A percentile compares a stretch with the other conserved stretches of the same genome.
Conservation (phyloP, 2,329 filamentous ascomycete genomes). For the Aspergillus luchuensis region DNA sequence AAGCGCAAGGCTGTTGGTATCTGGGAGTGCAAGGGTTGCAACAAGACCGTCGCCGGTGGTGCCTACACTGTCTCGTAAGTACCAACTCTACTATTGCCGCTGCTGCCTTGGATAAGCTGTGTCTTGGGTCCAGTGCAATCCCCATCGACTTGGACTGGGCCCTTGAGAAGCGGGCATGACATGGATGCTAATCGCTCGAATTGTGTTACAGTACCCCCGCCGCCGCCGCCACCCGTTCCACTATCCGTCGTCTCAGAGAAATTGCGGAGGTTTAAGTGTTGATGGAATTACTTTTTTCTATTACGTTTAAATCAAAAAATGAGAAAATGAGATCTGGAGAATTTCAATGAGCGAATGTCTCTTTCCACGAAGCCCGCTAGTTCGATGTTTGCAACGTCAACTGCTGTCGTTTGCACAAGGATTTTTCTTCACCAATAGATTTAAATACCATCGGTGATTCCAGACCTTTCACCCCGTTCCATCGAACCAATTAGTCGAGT, state of each 20-base stretch:
- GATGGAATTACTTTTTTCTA: slow-evolving; percentile 39
- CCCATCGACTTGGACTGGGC: not conserved
- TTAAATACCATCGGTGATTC: slow-evolving; percentile 24
- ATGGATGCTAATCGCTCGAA: slow-evolving; percentile 17
- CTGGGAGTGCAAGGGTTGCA: slow-evolving; percentile 95
- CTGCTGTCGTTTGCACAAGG: slow-evolving; percentile 13
- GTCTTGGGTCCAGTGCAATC: not conserved
- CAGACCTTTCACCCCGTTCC: slow-evolving; percentile 12
- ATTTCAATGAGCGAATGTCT: slow-evolving; percentile 26
- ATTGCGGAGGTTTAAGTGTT: slow-evolving; percentile 77
- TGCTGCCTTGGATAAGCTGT: not conserved
- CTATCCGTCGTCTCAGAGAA: slow-evolving; percentile 94
- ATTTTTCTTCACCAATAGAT: slow-evolving; percentile 21
- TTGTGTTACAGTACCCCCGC: slow-evolving; percentile 71
- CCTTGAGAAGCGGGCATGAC: slow-evolving; percentile 5
- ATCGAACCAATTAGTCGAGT: slow-evolving; percentile 9
- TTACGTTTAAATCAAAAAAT: slow-evolving; percentile 43
- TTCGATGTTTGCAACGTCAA: slow-evolving; percentile 25
- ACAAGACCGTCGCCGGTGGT: slow-evolving; percentile 90
- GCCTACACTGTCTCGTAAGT: slow-evolving; percentile 97
- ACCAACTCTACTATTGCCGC: not conserved
- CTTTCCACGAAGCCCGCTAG: slow-evolving; percentile 24
- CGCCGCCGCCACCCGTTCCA: slow-evolving; percentile 91
- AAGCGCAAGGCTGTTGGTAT: slow-evolving; percentile 90
- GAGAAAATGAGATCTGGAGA: slow-evolving; percentile 37